A percentile compares a stretch with the other conserved stretches of the same genome.
phyloP scores from a whole-genome alignment of 768 basidiomycete genomes.

The Mrakia gelida region DNA sequence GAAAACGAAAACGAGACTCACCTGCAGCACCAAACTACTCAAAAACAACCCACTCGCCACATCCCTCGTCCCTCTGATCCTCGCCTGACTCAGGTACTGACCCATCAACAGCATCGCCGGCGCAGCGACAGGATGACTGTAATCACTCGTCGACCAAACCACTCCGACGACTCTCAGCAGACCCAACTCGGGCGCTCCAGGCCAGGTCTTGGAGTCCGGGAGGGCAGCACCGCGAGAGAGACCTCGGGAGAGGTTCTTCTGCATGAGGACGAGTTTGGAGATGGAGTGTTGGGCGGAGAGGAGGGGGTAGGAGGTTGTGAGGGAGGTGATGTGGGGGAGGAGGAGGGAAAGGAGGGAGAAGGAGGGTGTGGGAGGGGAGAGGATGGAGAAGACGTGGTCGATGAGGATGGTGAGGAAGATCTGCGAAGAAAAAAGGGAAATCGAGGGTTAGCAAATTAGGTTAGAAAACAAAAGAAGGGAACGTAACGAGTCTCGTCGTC shows the following conservation, averaged over 20 bases:
- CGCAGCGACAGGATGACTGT: slow-evolving; percentile 81
- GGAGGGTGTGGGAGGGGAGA: slow-evolving; percentile 60
- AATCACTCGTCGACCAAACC: slow-evolving; percentile 91
- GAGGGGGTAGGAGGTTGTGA: slow-evolving; percentile 76
- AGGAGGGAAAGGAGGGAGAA: slow-evolving; percentile 61
- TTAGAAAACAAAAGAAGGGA: no score
- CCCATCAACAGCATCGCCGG: slow-evolving; percentile 84
- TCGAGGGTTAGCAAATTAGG: no score
- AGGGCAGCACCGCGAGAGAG: slow-evolving; percentile 64
- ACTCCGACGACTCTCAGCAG: slow-evolving; percentile 74
- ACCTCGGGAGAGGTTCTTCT: slow-evolving; percentile 85
- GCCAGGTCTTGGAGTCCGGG: slow-evolving; percentile 74
- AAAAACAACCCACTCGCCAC: slow-evolving; percentile 82
- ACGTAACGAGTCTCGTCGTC: not conserved
- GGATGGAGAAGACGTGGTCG: slow-evolving; percentile 77
- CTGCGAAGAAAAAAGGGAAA: slow-evolving; percentile 46
- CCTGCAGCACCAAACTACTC: slow-evolving; percentile 63
- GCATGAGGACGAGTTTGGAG: slow-evolving; percentile 79
- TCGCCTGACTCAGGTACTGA: slow-evolving; percentile 78
- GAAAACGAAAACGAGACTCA: slow-evolving; percentile 33
- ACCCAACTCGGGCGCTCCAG: slow-evolving; percentile 72
- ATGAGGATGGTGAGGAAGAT: slow-evolving; percentile 69
- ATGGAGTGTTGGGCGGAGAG: slow-evolving; percentile 73
- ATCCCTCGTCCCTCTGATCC: slow-evolving; percentile 70
- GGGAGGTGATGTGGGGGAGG: slow-evolving; percentile 69